A percentile compares a stretch with the other conserved stretches of the same genome.
Conservation (phyloP, 164 flowering plant genomes). For the Vitis cinerea region DNA sequence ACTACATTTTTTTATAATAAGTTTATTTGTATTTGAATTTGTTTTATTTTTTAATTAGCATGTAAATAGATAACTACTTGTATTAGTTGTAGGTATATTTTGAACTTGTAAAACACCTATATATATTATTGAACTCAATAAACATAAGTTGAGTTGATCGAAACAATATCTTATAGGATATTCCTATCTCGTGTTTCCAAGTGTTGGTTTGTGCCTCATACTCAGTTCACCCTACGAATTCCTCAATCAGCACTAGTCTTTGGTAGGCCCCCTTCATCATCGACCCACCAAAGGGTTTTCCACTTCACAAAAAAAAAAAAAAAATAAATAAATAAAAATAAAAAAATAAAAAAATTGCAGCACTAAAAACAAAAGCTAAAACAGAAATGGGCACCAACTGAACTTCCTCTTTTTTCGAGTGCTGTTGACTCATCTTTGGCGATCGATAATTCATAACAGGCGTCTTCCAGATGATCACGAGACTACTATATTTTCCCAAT, state of each 20-base stretch:
- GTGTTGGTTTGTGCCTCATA: constrained; percentile 18
- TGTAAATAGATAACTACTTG: no score
- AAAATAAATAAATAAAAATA: no score
- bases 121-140: no score
- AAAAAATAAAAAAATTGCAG: background rate
- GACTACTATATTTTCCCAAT: no score
- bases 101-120: no score
- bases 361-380: background rate
- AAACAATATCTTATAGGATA: background rate
- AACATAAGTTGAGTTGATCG: no score
- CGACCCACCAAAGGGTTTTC: constrained; percentile 11
- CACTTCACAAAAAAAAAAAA: background rate
- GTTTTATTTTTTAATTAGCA: no score
- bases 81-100: no score
- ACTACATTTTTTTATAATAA: no score
- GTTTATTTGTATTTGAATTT: no score
- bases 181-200: constrained; percentile 22
- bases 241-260: constrained; percentile 4
- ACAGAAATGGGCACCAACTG: background rate
- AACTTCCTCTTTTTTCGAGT: constrained; percentile 22
- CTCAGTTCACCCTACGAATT: constrained; percentile 12
- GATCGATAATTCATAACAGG: constrained; percentile 1
- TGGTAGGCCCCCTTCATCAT: background rate
- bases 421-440: constrained; percentile 15
- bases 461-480: constrained; percentile 2